phyloP scores from a whole-genome alignment of 768 basidiomycete genomes.

The Pisolithus orientalis region DNA sequence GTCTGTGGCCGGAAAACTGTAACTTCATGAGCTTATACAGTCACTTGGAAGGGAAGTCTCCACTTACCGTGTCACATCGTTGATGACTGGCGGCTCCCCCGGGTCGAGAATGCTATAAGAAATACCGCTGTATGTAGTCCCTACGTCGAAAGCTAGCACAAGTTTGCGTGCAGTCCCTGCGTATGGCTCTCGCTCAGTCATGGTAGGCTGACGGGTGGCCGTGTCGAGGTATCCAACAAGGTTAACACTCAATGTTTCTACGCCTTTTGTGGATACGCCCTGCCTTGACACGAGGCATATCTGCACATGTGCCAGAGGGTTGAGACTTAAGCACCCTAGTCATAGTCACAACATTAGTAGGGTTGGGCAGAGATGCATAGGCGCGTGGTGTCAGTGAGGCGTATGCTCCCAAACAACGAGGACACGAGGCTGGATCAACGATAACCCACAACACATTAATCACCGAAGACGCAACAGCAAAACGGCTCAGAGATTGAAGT shows the following conservation, averaged over 20 bases:
- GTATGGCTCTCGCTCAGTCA: constrained; percentile 32
- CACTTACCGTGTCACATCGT: constrained; percentile 19
- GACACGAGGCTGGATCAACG: constrained; percentile 1
- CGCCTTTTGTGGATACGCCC: background rate
- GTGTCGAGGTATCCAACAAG: background rate
- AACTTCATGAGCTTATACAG: constrained; percentile 3
- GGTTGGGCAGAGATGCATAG: constrained; percentile 1
- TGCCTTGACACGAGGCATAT: background rate
- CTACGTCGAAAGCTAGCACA: constrained; percentile 47
- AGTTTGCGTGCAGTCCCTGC: constrained; percentile 36
- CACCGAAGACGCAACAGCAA: background rate
- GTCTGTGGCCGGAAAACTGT: constrained; percentile 43
- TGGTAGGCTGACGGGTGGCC: background rate
- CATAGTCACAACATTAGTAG: too few species aligned
- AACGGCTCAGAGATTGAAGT: too few species aligned
- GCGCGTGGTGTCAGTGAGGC: constrained; percentile 11
- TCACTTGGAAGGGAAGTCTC: background rate
- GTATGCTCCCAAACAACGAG: background rate
- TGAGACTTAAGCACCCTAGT: background rate
- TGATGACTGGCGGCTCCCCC: constrained; percentile 20
- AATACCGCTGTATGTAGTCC: constrained; percentile 46
- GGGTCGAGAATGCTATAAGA: constrained; percentile 34
- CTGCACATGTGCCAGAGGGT: background rate
- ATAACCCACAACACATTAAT: background rate
- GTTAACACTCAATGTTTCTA: background rate